phyloP scores from a whole-genome alignment of 352 stramenopile species.

The Pelagophyceae sp. region DNA sequence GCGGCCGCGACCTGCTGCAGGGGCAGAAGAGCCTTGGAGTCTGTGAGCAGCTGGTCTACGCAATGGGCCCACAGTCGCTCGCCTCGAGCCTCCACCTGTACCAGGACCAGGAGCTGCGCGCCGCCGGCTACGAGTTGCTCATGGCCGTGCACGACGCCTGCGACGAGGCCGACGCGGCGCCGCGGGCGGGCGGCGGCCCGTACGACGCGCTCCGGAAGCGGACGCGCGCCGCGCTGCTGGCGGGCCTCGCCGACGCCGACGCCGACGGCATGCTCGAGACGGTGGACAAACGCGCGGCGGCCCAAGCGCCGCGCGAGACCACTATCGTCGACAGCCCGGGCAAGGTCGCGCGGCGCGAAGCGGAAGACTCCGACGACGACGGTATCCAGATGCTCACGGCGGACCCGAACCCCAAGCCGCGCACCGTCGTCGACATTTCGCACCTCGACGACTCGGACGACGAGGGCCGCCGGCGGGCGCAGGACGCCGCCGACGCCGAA shows the following conservation, averaged over 20 bases:
- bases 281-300: not conserved
- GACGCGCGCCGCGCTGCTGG: conserved; percentile 20
- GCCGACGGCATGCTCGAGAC: conserved; percentile 28
- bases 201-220: not conserved
- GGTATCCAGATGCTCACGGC: conserved; percentile 19
- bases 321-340: conserved; percentile 4
- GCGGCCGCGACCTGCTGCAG: not conserved
- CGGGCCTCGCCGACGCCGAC: conserved; percentile 25
- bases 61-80: not conserved
- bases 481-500: no score
- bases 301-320: not conserved
- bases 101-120: not conserved
- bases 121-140: conserved; percentile 13
- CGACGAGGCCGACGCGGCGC: not conserved
- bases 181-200: not conserved
- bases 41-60: not conserved
- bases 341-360: no score
- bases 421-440: not conserved
- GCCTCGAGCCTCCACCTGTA: not conserved
- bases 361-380: not conserved
- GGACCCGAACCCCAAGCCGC: not conserved
- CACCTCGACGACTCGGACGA: not conserved
- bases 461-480: not conserved
- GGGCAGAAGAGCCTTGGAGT: not conserved
- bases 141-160: conserved; percentile 5